Evolutionary conservation across 352 stramenopile genomes (phyloP).

Genomic region (Phytophthora uliginosa): DNA sequence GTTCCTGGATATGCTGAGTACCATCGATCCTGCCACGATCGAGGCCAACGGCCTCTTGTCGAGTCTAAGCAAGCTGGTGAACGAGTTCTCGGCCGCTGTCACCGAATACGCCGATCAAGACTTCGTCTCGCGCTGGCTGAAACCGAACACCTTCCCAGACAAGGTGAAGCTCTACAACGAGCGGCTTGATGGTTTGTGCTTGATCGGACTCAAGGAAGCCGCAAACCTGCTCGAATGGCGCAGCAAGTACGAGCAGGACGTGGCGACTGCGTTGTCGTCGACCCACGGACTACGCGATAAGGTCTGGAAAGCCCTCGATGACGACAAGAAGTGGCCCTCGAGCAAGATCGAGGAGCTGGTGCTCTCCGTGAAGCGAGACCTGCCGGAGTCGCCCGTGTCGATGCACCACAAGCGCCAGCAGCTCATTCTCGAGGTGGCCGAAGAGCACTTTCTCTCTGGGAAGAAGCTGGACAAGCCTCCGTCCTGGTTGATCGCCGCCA

Average conservation of each 20-base stretch:
- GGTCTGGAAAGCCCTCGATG: conserved; percentile 12
- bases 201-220: conserved; percentile 9
- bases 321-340: neutral
- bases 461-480: conserved; percentile 4
- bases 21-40: conserved; percentile 18
- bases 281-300: conserved; percentile 10
- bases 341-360: conserved; percentile 20
- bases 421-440: conserved; percentile 17
- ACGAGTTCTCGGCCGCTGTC: conserved; percentile 4
- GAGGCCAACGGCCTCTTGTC: conserved; percentile 19
- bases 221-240: conserved; percentile 25
- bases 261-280: neutral
- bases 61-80: conserved; percentile 14
- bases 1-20: conserved; percentile 13
- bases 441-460: conserved; percentile 13
- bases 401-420: conserved; percentile 5
- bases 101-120: conserved; percentile 11
- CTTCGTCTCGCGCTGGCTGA: conserved; percentile 20
- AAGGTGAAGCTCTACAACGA: conserved; percentile 33
- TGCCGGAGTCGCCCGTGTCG: neutral
- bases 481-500: conserved; percentile 17
- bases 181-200: conserved; percentile 19
- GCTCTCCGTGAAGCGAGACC: conserved; percentile 23
- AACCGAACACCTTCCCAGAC: conserved; percentile 16
- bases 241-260: conserved; percentile 21